A percentile compares a stretch with the other conserved stretches of the same genome.
Conservation (phyloP, 1,139 yeast species). For the Hemisphaericaspora xylofermentans region DNA sequence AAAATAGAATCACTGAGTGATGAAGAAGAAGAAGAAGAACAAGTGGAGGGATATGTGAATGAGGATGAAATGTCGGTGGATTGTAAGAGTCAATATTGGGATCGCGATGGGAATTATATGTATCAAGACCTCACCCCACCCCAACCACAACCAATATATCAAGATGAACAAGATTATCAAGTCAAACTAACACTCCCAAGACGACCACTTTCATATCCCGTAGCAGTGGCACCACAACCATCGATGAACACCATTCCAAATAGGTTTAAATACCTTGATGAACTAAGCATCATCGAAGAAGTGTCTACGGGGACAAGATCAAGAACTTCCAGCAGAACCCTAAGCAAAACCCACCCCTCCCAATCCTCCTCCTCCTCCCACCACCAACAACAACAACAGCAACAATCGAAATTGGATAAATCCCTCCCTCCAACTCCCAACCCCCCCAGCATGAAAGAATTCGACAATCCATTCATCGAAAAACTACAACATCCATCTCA, state of each 20-base stretch:
- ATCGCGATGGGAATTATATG: too few species aligned
- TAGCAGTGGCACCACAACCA: slow-evolving; percentile 23
- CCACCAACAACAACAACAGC: not conserved
- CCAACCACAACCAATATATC: not conserved
- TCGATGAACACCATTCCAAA: slow-evolving; percentile 14
- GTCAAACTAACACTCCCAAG: slow-evolving; percentile 14
- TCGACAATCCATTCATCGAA: not conserved
- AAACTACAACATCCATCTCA: not conserved
- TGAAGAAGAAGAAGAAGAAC: slow-evolving; percentile 20
- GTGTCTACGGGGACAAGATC: slow-evolving; percentile 36
- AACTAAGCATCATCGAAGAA: slow-evolving; percentile 47
- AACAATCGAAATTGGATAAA: not conserved
- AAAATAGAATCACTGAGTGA: slow-evolving; percentile 32
- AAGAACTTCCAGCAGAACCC: slow-evolving; percentile 34
- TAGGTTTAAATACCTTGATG: slow-evolving; percentile 21
- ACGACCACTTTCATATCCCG: slow-evolving; percentile 22
- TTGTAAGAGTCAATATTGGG: not conserved
- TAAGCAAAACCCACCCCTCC: slow-evolving; percentile 13
- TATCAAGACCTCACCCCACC: not conserved
- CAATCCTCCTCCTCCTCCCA: slow-evolving; percentile 2
- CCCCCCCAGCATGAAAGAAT: not conserved
- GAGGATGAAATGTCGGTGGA: not conserved
- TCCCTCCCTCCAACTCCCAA: not conserved
- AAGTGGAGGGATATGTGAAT: too few species aligned
- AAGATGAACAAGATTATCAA: slow-evolving; percentile 5